phyloP scores from a whole-genome alignment of 371 early-diverging fungal genomes.

The Capillidium heterosporum region DNA sequence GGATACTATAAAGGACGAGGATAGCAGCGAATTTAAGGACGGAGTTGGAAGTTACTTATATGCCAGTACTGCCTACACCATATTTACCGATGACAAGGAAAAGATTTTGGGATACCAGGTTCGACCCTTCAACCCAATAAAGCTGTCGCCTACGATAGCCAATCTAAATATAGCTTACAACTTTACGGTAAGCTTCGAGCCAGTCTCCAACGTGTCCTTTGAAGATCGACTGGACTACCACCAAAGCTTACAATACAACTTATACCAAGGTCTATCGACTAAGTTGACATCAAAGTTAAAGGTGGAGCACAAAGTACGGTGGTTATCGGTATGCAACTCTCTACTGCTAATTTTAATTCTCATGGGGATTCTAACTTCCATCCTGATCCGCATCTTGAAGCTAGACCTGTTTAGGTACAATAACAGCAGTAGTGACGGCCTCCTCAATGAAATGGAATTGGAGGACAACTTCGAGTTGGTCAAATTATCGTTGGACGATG shows the following conservation, averaged over 20 bases:
- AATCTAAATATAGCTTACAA: background rate
- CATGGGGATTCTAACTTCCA: constrained; percentile 48
- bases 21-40: constrained; percentile 32
- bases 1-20: no score
- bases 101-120: background rate
- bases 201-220: background rate
- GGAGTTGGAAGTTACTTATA: constrained; percentile 50
- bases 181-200: background rate
- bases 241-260: no score
- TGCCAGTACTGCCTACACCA: constrained; percentile 31
- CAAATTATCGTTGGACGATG: constrained; percentile 50
- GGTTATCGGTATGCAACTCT: constrained; percentile 71
- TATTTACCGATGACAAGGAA: background rate
- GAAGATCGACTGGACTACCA: background rate
- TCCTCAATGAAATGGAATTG: constrained; percentile 60
- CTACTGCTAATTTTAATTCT: constrained; percentile 69
- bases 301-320: constrained; percentile 38
- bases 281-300: background rate
- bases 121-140: background rate
- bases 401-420: constrained; percentile 67
- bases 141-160: background rate
- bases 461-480: constrained; percentile 42
- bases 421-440: constrained; percentile 33
- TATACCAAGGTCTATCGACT: no score
- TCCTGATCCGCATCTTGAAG: constrained; percentile 44